A percentile compares a stretch with the other conserved stretches of the same genome.
Conservation (phyloP, 306 rosid genomes). For the Rubus parviflorus region DNA sequence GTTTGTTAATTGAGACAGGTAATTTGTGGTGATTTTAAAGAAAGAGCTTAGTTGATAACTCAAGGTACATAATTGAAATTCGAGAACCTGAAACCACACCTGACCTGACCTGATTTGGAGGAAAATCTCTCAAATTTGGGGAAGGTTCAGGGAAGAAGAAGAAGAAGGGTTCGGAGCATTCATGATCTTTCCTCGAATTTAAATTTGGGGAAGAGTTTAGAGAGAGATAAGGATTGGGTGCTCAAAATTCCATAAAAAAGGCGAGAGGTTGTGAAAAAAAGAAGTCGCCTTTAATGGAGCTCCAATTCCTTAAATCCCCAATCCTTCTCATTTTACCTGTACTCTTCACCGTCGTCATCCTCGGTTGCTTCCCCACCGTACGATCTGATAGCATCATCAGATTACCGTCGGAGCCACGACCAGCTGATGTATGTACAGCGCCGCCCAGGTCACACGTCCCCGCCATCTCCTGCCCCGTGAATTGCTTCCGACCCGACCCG, state of each 20-base stretch:
- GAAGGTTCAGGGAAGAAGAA: conserved; percentile 23
- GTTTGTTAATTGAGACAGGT: no score
- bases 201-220: background rate
- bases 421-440: conserved; percentile 39
- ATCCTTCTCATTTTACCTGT: conserved; percentile 10
- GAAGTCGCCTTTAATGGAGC: conserved; percentile 44
- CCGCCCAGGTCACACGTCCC: conserved; percentile 4
- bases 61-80: background rate
- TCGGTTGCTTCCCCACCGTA: conserved; percentile 30
- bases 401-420: conserved; percentile 41
- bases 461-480: conserved; percentile 70
- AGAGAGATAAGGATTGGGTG: conserved; percentile 1
- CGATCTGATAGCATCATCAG: conserved; percentile 37
- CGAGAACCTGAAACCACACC: background rate
- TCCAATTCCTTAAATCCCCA: conserved; percentile 25
- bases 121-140: conserved; percentile 19
- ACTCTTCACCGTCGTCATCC: conserved; percentile 22
- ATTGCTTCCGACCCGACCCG: conserved; percentile 78
- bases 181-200: background rate
- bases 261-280: no score
- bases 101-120: conserved; percentile 24
- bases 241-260: background rate
- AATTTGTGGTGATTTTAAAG: no score
- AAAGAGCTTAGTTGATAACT: background rate
- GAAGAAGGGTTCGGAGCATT: background rate